Percentiles rank a stretch among this genome's conserved stretches.
Evolutionary conservation across 2,329 filamentous ascomycete species (phyloP).

Genomic region (Boeremia exigua): DNA sequence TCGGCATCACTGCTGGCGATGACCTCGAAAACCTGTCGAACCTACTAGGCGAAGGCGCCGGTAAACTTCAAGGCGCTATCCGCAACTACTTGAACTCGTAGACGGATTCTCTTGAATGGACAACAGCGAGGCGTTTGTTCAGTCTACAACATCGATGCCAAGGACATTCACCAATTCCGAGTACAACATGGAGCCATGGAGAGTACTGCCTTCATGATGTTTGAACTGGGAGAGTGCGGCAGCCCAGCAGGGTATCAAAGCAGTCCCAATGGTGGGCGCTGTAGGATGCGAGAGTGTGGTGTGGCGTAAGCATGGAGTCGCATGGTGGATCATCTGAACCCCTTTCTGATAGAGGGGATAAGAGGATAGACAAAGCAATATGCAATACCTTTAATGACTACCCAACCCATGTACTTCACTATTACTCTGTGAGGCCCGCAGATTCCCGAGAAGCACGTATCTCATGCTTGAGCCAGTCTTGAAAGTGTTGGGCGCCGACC

Average conservation of each 20-base stretch:
- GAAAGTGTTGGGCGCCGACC: too few relatives aligned
- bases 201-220: conserved; percentile 1
- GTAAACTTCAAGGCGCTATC: conserved; percentile 71
- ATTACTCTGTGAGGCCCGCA: too few relatives aligned
- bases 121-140: not conserved
- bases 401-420: too few relatives aligned
- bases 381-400: not conserved
- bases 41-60: conserved; percentile 84
- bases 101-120: conserved; percentile 8
- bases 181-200: conserved; percentile 11
- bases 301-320: conserved; percentile 4
- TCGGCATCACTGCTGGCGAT: conserved; percentile 93
- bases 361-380: conserved; percentile 11
- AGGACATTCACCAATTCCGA: not conserved
- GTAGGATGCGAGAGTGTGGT: not conserved
- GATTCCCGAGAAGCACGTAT: too few relatives aligned
- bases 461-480: too few relatives aligned
- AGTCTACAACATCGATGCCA: not conserved
- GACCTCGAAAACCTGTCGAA: conserved; percentile 90
- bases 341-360: not conserved
- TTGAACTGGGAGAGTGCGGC: not conserved
- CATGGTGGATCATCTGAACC: not conserved
- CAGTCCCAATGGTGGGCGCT: not conserved
- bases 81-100: conserved; percentile 51
- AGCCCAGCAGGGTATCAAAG: not conserved